Conservation (phyloP, 1,284 basidiomycete genomes). For the Melampsora larici-populina region DNA sequence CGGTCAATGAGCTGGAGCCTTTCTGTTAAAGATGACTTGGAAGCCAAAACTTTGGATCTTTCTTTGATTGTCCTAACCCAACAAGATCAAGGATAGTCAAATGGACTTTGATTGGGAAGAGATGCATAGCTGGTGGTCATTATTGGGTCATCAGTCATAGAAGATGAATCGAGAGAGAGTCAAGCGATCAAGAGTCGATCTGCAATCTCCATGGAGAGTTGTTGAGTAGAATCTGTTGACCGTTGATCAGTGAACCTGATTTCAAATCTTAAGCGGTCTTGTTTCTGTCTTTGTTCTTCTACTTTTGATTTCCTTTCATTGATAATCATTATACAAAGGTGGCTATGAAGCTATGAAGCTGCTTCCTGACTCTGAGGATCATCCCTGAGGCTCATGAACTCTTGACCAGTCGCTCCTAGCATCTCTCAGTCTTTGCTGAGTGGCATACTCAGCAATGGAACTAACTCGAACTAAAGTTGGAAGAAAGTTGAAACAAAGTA, state of each 20-base stretch:
- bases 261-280: not conserved
- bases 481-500: no score
- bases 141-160: slow-evolving; percentile 76
- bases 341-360: no score
- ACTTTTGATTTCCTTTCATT: no score
- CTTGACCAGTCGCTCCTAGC: no score
- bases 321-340: no score
- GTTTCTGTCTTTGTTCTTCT: no score
- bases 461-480: no score
- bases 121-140: slow-evolving; percentile 74
- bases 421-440: no score
- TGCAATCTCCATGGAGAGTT: slow-evolving; percentile 55
- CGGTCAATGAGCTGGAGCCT: slow-evolving; percentile 68
- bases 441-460: no score
- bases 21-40: slow-evolving; percentile 59
- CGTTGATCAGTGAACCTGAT: not conserved
- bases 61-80: slow-evolving; percentile 76
- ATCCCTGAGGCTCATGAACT: no score
- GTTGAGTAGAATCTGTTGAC: slow-evolving; percentile 44
- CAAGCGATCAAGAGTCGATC: slow-evolving; percentile 83
- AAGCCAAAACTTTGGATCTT: slow-evolving; percentile 59
- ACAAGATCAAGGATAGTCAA: slow-evolving; percentile 83
- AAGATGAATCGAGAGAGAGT: slow-evolving; percentile 72
- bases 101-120: slow-evolving; percentile 73
- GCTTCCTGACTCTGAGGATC: no score